Base-by-base conservation (phyloP, 169 alveolate species). In the Plasmodium ovale region DNA sequence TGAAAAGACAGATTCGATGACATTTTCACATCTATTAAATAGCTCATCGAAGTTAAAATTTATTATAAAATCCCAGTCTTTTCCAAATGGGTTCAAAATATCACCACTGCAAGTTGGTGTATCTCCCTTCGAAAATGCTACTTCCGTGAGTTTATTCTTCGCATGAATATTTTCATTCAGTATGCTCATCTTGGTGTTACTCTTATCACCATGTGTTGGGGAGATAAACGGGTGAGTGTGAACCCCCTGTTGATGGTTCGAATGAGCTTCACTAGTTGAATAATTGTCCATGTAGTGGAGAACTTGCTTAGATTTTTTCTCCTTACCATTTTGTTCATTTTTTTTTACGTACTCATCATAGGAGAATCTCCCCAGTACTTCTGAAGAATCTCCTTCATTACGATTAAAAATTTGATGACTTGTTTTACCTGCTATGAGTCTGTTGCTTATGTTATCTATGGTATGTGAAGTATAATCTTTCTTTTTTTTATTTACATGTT, bases 21-120 rank as follows among this genome's bases (percentile, higher is more conserved):
- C 74, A 68, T 85, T 42, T 85, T 85, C 91, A 56, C 91, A 85
- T 23, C 9, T 56, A 53, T 85, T 70, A 70, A 85, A 85, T 56
- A 85, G 44, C 69, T 85, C 87, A 27, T 85, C 91, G 56, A 85
- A 85, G 51, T 85, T 70, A 71, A 85, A 85, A 39, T 85, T 67
- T 54, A 69, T 54, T 58, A 85, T 47, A 35, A 85, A 85, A 42
- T 54, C 31, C 91, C 91, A 85, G 35, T 68, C 42, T 42, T 85
- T 85, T 21, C 91, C 91, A 85, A 85, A 85, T 27, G 88, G 88
- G 37, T 77, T 77, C 59, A 85, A 49, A 37, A 14, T 58, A 42
- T 56, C 7, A n/a, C 1, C 44, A 31, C 19, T 49, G 29, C 25
- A 47, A 5, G 31, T 23, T 49, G 73, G 19, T 1, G 31, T 5